Percentiles rank a stretch among this genome's conserved stretches.
phyloP scores from a whole-genome alignment of 345 rosid species.

The Hypericum androsaemum region DNA sequence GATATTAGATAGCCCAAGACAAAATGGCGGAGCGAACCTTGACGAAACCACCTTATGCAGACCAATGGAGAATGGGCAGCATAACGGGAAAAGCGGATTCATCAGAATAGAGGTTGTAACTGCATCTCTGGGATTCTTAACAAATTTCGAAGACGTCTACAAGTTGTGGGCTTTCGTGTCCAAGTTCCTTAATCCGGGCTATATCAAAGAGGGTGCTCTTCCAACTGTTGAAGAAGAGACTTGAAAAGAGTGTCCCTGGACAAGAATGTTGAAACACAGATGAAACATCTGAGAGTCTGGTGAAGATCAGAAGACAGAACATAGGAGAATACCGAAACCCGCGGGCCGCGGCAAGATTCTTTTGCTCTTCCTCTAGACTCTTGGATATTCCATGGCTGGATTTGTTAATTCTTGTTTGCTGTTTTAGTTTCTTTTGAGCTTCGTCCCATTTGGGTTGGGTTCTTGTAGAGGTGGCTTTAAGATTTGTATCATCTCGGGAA shows the following conservation, averaged over 20 bases:
- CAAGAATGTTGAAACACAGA: conserved; percentile 10
- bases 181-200: conserved; percentile 45
- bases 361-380: conserved; percentile 11
- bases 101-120: conserved; percentile 56
- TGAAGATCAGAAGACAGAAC: conserved; percentile 11
- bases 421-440: conserved; percentile 11
- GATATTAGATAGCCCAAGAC: conserved; percentile 40
- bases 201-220: conserved; percentile 24
- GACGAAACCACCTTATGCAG: conserved; percentile 39
- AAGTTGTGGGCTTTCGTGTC: conserved; percentile 58
- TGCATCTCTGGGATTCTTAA: conserved; percentile 56
- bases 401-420: conserved; percentile 24
- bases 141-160: conserved; percentile 62
- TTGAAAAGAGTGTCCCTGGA: conserved; percentile 12
- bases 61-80: conserved; percentile 34
- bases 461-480: conserved; percentile 27
- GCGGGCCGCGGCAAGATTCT: conserved; percentile 7
- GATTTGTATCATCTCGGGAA: conserved; percentile 13
- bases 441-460: conserved; percentile 14
- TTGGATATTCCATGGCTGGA: conserved; percentile 11
- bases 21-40: conserved; percentile 29
- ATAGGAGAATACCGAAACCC: conserved; percentile 1
- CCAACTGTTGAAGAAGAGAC: conserved; percentile 36
- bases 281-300: conserved; percentile 4
- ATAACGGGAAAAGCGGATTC: conserved; percentile 34